Evolutionary conservation across 2,329 filamentous ascomycete species (phyloP), one percentile per base, ranked within the genome.

Genomic region (Fusarium nelsonii): DNA sequence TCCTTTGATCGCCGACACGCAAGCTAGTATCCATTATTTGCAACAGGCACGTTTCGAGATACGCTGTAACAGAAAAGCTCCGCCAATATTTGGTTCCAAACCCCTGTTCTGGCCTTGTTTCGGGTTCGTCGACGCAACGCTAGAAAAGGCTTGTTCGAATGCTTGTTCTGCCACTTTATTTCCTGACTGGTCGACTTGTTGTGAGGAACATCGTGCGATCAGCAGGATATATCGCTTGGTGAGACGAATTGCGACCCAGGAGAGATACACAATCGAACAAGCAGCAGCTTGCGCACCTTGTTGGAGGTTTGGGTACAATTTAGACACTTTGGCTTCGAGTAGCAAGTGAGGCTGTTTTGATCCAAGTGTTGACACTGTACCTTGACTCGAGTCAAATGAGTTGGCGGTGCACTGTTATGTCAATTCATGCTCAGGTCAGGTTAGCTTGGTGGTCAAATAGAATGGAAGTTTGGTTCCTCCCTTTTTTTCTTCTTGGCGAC

Each of bases 61-160:
- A 53, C 18, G 39, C 67, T 70, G 58, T 64, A 56, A 64, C 58
- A 54, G 40, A 68, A 34, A 51, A 51, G 53, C 46, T 70, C 58
- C 53, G 46, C 63, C 51, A 67, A 67, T 63, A 40, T 54, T 36
- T 51, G 56, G 37, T 41, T 41, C 18, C 23, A 52, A 40, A 20
- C 46, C 66, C 67, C 44, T 70, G 67, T 56, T 30, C 37, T 54
- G 58, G 49, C 52, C 51, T 37, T 52, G 63, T 67, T 61, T 65
- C 63, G 50, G 50, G 36, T 52, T 58, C 11, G 63, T 49, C 65
- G 60, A 44, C 65, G 36, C 33, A 50, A 67, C 61, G 61, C 61
- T 69, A 62, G 50, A 61, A 69, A 69, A 69, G 37, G 65, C 65
- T 69, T 68, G 65, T 69, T 54, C 51, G 49, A 68, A 69, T 51